Evolutionary conservation across 2,329 filamentous ascomycete genomes (phyloP).

Genomic region (Aspergillus glaucus): DNA sequence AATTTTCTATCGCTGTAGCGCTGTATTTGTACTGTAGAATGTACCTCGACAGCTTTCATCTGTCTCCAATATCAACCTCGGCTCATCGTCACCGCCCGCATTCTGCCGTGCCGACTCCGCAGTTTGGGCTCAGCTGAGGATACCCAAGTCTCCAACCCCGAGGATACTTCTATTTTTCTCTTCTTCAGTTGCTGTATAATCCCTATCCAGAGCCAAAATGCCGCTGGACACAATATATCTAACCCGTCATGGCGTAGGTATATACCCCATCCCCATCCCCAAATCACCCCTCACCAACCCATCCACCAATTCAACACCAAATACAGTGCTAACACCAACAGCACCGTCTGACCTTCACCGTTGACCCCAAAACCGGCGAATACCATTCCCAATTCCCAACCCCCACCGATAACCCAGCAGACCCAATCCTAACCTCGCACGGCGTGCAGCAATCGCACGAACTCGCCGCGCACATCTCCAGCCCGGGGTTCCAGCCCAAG

Average conservation of each 20-base stretch:
- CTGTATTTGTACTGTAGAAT: not conserved
- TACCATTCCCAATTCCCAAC: conserved; percentile 69
- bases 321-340: conserved; percentile 30
- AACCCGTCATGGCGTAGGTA: conserved; percentile 66
- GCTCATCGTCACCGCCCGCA: conserved; percentile 6
- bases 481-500: conserved; percentile 29
- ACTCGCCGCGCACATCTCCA: conserved; percentile 49
- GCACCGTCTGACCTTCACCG: conserved; percentile 88
- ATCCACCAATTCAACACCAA: too few species aligned
- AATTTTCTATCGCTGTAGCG: not conserved
- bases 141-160: not conserved
- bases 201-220: conserved; percentile 39
- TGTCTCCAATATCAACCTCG: conserved; percentile 6
- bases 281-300: not conserved
- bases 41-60: not conserved
- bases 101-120: conserved; percentile 2
- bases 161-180: not conserved
- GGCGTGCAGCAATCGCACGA: conserved; percentile 78
- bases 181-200: not conserved
- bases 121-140: not conserved
- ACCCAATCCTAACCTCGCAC: conserved; percentile 80
- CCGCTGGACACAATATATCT: conserved; percentile 67
- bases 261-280: not conserved
- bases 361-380: conserved; percentile 70
- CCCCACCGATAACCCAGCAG: conserved; percentile 80